Percentiles rank a stretch among this genome's conserved stretches.
Conservation (phyloP, 2,329 filamentous ascomycete genomes). For the Mollisia scopiformis region DNA sequence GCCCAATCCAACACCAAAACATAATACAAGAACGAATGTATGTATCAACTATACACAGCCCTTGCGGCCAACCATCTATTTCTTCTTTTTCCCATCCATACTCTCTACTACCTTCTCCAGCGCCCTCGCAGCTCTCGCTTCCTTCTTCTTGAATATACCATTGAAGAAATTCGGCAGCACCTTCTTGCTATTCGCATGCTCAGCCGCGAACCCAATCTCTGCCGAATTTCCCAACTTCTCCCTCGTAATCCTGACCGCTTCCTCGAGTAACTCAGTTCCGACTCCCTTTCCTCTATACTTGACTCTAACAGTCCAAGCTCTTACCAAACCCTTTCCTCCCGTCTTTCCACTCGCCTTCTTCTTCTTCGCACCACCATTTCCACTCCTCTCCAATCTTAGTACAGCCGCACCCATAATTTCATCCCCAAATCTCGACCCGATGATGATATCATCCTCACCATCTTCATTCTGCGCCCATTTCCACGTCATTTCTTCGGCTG, state of each 20-base stretch:
- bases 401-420: slow-evolving; percentile 74
- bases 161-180: slow-evolving; percentile 68
- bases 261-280: slow-evolving; percentile 72
- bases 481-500: slow-evolving; percentile 34
- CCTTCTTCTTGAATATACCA: slow-evolving; percentile 58
- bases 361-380: slow-evolving; percentile 24
- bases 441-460: slow-evolving; percentile 54
- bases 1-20: not conserved
- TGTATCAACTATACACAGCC: not conserved
- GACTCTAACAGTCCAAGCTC: slow-evolving; percentile 79
- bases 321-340: slow-evolving; percentile 71
- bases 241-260: slow-evolving; percentile 69
- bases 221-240: slow-evolving; percentile 70
- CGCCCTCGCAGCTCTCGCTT: slow-evolving; percentile 58
- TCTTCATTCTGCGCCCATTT: slow-evolving; percentile 30
- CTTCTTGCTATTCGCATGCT: slow-evolving; percentile 75
- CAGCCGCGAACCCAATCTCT: slow-evolving; percentile 71
- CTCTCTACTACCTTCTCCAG: slow-evolving; percentile 54
- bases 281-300: slow-evolving; percentile 73
- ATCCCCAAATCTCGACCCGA: slow-evolving; percentile 69
- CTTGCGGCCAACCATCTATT: slow-evolving; percentile 16
- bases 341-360: slow-evolving; percentile 38
- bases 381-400: slow-evolving; percentile 60
- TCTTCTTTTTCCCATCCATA: slow-evolving; percentile 30
- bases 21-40: not conserved